Conservation (phyloP, 2,329 filamentous ascomycete genomes). For the Bipolaris gigantea region DNA sequence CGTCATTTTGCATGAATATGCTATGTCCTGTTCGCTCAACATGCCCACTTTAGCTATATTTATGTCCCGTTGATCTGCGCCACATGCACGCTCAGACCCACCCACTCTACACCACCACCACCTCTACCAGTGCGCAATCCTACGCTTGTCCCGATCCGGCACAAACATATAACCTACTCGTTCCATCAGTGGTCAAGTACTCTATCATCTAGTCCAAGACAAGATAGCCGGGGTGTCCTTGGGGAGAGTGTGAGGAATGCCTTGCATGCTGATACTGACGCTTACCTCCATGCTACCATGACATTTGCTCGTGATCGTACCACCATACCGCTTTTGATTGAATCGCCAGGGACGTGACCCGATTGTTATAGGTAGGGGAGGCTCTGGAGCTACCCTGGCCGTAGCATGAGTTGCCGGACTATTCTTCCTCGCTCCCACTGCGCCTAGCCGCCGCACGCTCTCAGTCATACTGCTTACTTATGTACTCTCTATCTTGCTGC, state of each 20-base stretch:
- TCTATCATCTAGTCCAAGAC: not conserved
- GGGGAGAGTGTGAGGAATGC: constrained; percentile 2
- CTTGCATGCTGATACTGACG: not conserved
- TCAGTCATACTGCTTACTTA: not conserved
- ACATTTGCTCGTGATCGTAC: constrained; percentile 22
- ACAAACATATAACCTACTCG: not conserved
- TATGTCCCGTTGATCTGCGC: constrained; percentile 13
- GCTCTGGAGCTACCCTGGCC: constrained; percentile 20
- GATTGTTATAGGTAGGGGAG: constrained; percentile 20
- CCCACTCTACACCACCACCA: constrained; percentile 17
- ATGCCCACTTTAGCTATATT: constrained; percentile 23
- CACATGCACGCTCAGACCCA: constrained; percentile 19
- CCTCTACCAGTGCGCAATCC: constrained; percentile 25
- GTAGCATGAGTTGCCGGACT: constrained; percentile 10
- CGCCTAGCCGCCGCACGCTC: constrained; percentile 17
- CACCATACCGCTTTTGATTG: constrained; percentile 12
- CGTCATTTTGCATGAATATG: constrained; percentile 15
- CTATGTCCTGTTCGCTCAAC: constrained; percentile 10
- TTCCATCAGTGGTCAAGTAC: not conserved
- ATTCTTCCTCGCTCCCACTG: constrained; percentile 5
- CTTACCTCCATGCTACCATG: constrained; percentile 12
- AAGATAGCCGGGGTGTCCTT: not conserved
- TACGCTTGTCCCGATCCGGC: constrained; percentile 1
- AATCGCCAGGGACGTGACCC: constrained; percentile 23
- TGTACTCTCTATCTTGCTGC: not conserved